phyloP scores from a whole-genome alignment of 2,329 filamentous ascomycete genomes.

The Gaeumannomyces sp. region DNA sequence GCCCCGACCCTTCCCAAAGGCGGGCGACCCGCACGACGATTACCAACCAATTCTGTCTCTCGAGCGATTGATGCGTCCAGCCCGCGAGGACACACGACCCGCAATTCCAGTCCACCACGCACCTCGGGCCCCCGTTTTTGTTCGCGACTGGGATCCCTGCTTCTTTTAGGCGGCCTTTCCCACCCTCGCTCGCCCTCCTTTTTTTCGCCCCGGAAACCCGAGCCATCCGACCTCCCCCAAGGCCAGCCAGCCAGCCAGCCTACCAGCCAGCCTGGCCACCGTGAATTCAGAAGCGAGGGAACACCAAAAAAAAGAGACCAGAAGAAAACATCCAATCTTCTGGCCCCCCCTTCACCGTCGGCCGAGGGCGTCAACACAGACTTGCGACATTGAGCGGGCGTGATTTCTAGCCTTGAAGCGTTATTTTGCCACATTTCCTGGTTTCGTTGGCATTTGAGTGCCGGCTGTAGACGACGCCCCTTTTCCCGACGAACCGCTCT shows the following conservation, averaged over 20 bases:
- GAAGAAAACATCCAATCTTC: slow-evolving; percentile 12
- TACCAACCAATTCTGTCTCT: slow-evolving; percentile 8
- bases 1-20: slow-evolving; percentile 1
- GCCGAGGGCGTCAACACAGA: neutral
- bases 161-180: slow-evolving; percentile 6
- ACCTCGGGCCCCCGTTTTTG: slow-evolving; percentile 4
- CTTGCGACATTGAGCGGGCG: neutral
- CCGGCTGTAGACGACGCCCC: neutral
- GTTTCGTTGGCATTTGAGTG: neutral
- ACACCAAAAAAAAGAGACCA: neutral
- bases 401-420: neutral
- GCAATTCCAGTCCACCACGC: slow-evolving; percentile 10
- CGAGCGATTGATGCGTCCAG: neutral
- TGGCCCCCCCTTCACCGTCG: slow-evolving; percentile 6
- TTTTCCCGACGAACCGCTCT: neutral
- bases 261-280: slow-evolving; percentile 4
- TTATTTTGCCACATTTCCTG: neutral
- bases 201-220: slow-evolving; percentile 7
- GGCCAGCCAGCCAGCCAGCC: slow-evolving; percentile 3
- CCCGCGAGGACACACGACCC: slow-evolving; percentile 3
- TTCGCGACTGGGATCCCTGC: slow-evolving; percentile 6
- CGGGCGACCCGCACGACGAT: slow-evolving; percentile 3
- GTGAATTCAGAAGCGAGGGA: neutral
- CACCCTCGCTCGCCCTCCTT: slow-evolving; percentile 8
- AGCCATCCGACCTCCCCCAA: slow-evolving; percentile 7